Evolutionary conservation across 306 rosid genomes (phyloP), one percentile per base, ranked within the genome.

Genomic region (Inga laurina): DNA sequence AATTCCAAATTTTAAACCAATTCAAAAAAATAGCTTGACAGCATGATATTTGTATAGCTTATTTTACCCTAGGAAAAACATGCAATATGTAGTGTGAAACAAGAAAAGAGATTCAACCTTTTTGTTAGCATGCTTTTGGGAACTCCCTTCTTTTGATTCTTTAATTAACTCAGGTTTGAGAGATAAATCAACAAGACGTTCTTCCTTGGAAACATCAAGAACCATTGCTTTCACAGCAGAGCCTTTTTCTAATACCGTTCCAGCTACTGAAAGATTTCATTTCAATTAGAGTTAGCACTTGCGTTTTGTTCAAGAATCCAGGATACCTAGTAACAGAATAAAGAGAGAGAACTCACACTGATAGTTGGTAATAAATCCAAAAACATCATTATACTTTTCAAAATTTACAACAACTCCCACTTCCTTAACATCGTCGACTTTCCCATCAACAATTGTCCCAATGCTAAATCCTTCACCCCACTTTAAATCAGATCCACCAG

Each of bases 121-220:
- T 82, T 84, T 96, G 61, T 71, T 87, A 73, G 82, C 82, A 82
- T 72, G 81, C 84, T 83, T 82, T 72, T 16, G 81, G 77, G 91
- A 88, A 78, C 87, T 88, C 72, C 79, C 82, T 77, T 82, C 95
- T 79, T 80, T 84, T 30, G 79, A 43, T 79, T 82, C 88, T 74
- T 83, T 80, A 62, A 86, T 57, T 80, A 96, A 85, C 86, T 92
- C 97, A 41, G 91, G 84, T 77, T 87, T 94, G 64, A 96, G 85
- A 30, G 97, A 90, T 82, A 94, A 86, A 74, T 96, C 99, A 74
- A 96, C 95, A 74, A 94, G 90, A 74, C 74, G 83, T 52, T 96
- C 99, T 35, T 90, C 85, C 87, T 78, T 90, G n/a, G 93, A 89
- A 82, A 96, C 89, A 83, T 96, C 99, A 74, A 96, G 97, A 85